Base-by-base conservation (phyloP, 2,329 filamentous ascomycete species). In the Aspergillus uvarum region DNA sequence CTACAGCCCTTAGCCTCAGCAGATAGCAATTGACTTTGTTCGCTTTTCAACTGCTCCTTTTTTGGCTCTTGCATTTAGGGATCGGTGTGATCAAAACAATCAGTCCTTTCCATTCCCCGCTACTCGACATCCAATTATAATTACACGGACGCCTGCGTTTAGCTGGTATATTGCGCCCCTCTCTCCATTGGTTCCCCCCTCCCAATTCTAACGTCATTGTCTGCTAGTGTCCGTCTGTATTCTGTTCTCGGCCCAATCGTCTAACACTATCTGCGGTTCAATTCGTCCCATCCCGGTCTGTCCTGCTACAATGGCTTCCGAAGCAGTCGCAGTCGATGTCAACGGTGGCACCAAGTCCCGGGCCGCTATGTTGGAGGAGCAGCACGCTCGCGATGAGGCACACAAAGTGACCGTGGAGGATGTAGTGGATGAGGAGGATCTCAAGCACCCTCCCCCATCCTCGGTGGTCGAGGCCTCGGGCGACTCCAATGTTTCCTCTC, bases 351-450 rank as follows among this genome's bases (percentile, higher is more conserved):
- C 70, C 50, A 74, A 81, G 70, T 82, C 80, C 48, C 79, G 81
- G 35, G 83, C 83, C 35, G 82, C 84, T 65, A 75, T 81, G 67
- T 75, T 86, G 66, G 79, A 81, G 70, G 77, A 82, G 67, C 78
- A 83, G 74, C 83, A 85, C 70, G 75, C 79, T 53, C 77, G 77
- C 62, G 77, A 81, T 59, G 79, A 84, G 68, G 71, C 73, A 38
- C 84, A 86, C 75, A 83, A 86, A 70, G 84, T 85, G 65, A 92
- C 88, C 24, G 84, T 96, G 65, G 92, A 96, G 77, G 92, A 96
- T 52, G 87, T 85, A 44, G 82, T 84, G 29, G 92, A 96, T 72
- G 91, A 96, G 76, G 91, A 96, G 47, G 85, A 91, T 65, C 76
- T 87, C 65, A 79, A 80, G 65, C 80, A 84, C 77, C 79, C 84